These are phyloP conservation scores for Sugiyamaella japonica DNA, from an alignment of 1,139 yeast species.

Conservation along the genomic window DNA sequence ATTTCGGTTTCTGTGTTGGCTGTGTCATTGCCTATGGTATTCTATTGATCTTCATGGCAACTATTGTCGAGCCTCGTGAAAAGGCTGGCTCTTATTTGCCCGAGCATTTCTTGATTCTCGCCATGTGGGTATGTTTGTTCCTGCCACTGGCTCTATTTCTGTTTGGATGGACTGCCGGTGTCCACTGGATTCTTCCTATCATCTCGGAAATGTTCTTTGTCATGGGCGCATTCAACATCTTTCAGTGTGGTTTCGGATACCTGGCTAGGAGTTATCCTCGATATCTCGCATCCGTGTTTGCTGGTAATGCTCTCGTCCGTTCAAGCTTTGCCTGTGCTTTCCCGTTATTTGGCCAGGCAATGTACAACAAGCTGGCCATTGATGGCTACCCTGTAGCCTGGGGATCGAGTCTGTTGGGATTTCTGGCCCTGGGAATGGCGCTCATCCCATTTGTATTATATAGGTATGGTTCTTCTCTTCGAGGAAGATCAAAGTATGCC, in stretches of 20 bases:
- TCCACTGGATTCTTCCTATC: slow-evolving; percentile 82
- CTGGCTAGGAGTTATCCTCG: slow-evolving; percentile 78
- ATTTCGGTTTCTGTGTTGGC: slow-evolving; percentile 49
- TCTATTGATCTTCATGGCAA: slow-evolving; percentile 21
- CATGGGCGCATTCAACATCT: slow-evolving; percentile 68
- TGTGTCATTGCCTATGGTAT: slow-evolving; percentile 34
- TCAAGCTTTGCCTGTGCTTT: slow-evolving; percentile 59
- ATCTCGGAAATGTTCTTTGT: slow-evolving; percentile 69
- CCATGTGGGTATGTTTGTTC: slow-evolving; percentile 55
- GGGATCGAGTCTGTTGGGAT: slow-evolving; percentile 54
- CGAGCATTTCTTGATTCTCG: slow-evolving; percentile 37
- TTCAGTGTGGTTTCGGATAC: slow-evolving; percentile 71
- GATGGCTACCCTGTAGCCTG: slow-evolving; percentile 56
- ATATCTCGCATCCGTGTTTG: slow-evolving; percentile 59
- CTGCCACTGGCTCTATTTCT: slow-evolving; percentile 51
- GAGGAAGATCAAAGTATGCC: slow-evolving; percentile 35
- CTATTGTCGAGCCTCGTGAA: slow-evolving; percentile 19
- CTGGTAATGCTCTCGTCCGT: slow-evolving; percentile 55
- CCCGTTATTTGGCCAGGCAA: slow-evolving; percentile 58
- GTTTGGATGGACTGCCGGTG: slow-evolving; percentile 58
- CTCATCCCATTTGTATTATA: slow-evolving; percentile 39
- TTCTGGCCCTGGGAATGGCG: slow-evolving; percentile 47
- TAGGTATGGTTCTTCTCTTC: slow-evolving; percentile 27
- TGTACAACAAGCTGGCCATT: slow-evolving; percentile 50
- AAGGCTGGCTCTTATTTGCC: slow-evolving; percentile 44